These are phyloP conservation scores for Talaromyces sp. DNA, from an alignment of 2,329 filamentous ascomycete species.

Conservation along the genomic window DNA sequence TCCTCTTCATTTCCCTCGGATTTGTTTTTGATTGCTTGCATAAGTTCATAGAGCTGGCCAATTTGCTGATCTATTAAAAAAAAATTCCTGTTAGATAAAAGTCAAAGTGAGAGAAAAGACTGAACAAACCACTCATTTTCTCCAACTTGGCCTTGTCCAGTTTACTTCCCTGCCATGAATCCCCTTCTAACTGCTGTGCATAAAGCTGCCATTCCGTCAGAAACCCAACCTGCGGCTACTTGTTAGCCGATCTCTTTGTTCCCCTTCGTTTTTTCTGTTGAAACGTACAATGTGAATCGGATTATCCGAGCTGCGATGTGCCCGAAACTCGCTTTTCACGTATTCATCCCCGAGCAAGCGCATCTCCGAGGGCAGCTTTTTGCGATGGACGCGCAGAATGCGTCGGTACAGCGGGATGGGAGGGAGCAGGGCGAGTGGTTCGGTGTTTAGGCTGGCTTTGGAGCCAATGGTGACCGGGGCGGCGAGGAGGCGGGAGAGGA, in stretches of 20 bases:
- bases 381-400: slow-evolving; percentile 79
- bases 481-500: slow-evolving; percentile 34
- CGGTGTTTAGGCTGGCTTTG: slow-evolving; percentile 37
- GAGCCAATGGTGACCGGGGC: slow-evolving; percentile 35
- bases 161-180: slow-evolving; percentile 77
- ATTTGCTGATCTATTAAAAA: slow-evolving; percentile 72
- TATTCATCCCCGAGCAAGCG: slow-evolving; percentile 86
- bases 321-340: slow-evolving; percentile 85
- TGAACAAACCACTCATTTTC: slow-evolving; percentile 80
- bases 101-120: background rate
- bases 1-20: slow-evolving; percentile 8
- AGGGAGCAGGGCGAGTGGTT: slow-evolving; percentile 67
- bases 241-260: background rate
- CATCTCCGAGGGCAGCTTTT: slow-evolving; percentile 66
- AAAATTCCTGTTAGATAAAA: background rate
- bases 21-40: slow-evolving; percentile 58
- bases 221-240: slow-evolving; percentile 70
- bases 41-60: slow-evolving; percentile 87
- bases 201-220: slow-evolving; percentile 95
- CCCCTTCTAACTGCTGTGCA: slow-evolving; percentile 84
- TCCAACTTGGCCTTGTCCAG: slow-evolving; percentile 78
- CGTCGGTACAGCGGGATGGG: slow-evolving; percentile 87
- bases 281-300: slow-evolving; percentile 75
- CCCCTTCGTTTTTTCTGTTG: background rate
- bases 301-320: slow-evolving; percentile 79